Base-by-base conservation (phyloP, 768 basidiomycete species). In the Mycena albidolilacea region DNA sequence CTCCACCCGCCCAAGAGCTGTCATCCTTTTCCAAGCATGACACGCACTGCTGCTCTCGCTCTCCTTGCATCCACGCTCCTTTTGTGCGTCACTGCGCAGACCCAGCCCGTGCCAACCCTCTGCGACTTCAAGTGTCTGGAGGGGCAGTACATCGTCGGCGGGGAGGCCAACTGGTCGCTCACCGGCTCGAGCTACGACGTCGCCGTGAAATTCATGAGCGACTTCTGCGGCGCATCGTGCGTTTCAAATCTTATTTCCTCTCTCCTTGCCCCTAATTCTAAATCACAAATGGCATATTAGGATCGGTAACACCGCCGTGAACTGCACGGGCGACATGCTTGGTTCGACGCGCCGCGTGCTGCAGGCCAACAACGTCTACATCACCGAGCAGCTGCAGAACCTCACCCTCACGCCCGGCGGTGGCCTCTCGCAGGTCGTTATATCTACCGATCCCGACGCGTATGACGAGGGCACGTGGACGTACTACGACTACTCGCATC, bases 191-290 rank as follows among this genome's bases (percentile, higher is more conserved):
- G 7, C n/a, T 48, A 62, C 43, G 14, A 62, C 43, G 61, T 62
- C 44, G 61, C 61, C 44, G 61, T 46, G 19, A 44, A 3, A 9
- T 62, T 62, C 44, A 62, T 62, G 61, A 62, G 61, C 61, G 30
- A 62, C 61, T 62, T 62, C 61, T 62, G 61, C 61, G 44, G 44
- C 61, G 61, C 61, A 48, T 62, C 61, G 61, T 62, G 61, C 61
- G 61, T 62, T 48, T 8, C 46, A 48, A 19, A 48, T 48, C 17
- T 19, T 44, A 30, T 46, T 46, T 7, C 61, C 44, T 48, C 44
- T 46, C 23, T 14, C 21, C 44, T 46, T 15, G 30, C 57, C 38
- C n/a, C 57, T 17, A 48, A 48, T 44, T 48, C 41, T 39, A 35
- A 62, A 46, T 48, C 21, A 19, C 61, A 30, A 44, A 62, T 48